phyloP scores from a whole-genome alignment of 139 green algal genomes.

The Cymbomonas tetramitiformis region DNA sequence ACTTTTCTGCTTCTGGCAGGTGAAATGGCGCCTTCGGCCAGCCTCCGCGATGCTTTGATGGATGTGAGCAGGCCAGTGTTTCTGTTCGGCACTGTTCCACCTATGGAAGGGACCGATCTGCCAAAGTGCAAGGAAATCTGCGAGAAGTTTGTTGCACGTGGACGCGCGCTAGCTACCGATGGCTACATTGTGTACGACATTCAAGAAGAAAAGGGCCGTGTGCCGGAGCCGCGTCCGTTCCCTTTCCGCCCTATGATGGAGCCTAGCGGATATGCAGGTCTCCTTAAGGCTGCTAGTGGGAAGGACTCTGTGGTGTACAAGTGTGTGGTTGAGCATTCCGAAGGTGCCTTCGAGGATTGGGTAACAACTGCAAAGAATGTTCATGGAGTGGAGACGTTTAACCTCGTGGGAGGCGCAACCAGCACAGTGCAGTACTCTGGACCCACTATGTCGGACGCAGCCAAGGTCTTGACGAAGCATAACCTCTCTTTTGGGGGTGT shows the following conservation, averaged over 20 bases:
- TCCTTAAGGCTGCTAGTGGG: neutral
- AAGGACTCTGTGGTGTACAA: slow-evolving; percentile 19
- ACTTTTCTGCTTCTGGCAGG: no score
- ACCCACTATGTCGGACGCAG: slow-evolving; percentile 1
- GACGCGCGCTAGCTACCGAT: neutral
- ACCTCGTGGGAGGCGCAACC: slow-evolving; percentile 19
- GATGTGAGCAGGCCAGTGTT: slow-evolving; percentile 9
- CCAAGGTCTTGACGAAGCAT: slow-evolving; percentile 4
- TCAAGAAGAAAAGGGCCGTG: slow-evolving; percentile 13
- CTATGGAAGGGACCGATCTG: neutral
- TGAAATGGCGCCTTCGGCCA: no score
- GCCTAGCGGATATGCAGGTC: neutral
- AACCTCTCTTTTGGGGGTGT: slow-evolving; percentile 4
- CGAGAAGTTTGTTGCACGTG: slow-evolving; percentile 2
- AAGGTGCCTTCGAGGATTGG: slow-evolving; percentile 6
- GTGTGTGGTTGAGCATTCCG: slow-evolving; percentile 8
- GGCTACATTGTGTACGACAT: slow-evolving; percentile 26
- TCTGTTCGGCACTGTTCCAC: slow-evolving; percentile 11
- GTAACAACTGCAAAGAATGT: neutral
- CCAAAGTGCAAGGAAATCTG: neutral
- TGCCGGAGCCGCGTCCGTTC: slow-evolving; percentile 7
- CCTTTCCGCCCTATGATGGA: slow-evolving; percentile 14
- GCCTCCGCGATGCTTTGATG: neutral
- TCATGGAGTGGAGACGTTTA: neutral
- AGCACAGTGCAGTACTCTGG: slow-evolving; percentile 1